These are phyloP conservation scores for Marvania coccoides DNA, from an alignment of 139 green algal genomes.

Conservation along the genomic window DNA sequence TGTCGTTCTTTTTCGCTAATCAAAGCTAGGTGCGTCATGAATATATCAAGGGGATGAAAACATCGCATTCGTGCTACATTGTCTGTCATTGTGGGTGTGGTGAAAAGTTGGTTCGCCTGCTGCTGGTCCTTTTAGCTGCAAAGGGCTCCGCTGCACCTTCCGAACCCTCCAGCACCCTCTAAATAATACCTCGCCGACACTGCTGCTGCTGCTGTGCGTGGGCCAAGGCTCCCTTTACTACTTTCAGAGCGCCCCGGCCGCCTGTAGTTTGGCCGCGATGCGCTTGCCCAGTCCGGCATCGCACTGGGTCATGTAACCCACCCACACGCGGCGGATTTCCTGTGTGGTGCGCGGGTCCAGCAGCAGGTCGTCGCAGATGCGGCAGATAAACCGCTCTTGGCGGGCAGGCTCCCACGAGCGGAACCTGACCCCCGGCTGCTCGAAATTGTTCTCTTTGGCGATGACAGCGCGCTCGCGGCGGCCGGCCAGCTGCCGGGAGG, in stretches of 20 bases:
- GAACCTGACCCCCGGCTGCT: constrained; percentile 68
- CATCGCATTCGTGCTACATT: no score
- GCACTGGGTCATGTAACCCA: constrained; percentile 87
- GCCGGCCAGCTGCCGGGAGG: constrained; percentile 41
- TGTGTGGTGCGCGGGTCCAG: constrained; percentile 52
- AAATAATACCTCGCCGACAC: no score
- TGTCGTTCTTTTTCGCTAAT: no score
- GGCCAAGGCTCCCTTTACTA: background rate
- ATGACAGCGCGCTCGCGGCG: constrained; percentile 72
- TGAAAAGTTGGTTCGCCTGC: no score
- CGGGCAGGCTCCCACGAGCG: constrained; percentile 64
- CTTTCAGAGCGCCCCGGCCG: constrained; percentile 20
- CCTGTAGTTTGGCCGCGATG: constrained; percentile 69
- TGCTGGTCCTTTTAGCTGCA: no score
- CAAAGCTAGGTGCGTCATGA: no score
- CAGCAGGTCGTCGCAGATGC: constrained; percentile 61
- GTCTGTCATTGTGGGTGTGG: no score
- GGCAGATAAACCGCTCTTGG: constrained; percentile 72
- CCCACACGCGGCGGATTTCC: constrained; percentile 79
- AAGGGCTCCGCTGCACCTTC: no score
- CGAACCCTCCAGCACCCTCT: no score
- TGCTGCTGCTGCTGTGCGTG: no score
- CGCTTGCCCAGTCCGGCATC: constrained; percentile 62
- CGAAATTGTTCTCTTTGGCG: constrained; percentile 94
- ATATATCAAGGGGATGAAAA: no score